Percentiles rank a stretch among this genome's conserved stretches.
Conservation (phyloP, 306 rosid species). For the Inga oerstediana region DNA sequence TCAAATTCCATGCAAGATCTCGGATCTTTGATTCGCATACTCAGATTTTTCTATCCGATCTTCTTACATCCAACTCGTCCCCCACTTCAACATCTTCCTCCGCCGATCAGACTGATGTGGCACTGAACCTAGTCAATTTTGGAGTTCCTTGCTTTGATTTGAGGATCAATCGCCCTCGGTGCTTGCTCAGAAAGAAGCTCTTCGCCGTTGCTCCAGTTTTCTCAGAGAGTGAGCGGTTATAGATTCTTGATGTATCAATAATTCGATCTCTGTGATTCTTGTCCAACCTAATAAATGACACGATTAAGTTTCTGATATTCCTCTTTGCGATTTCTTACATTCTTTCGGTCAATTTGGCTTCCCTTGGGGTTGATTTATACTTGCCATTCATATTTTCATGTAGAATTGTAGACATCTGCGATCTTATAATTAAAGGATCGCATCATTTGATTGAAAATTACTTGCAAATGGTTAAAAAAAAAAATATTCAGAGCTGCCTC, state of each 20-base stretch:
- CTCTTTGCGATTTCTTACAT: background rate
- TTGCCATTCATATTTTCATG: background rate
- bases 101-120: background rate
- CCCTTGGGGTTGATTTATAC: background rate
- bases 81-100: background rate
- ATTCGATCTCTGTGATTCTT: background rate
- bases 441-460: background rate
- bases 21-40: background rate
- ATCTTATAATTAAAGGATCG: background rate
- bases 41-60: background rate
- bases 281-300: background rate
- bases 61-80: background rate
- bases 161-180: constrained; percentile 21
- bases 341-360: background rate
- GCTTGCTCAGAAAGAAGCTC: constrained; percentile 41
- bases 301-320: background rate
- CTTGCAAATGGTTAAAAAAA: background rate
- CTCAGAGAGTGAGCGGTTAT: background rate
- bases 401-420: background rate
- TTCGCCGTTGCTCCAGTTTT: constrained; percentile 38
- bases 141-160: constrained; percentile 34
- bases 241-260: background rate
- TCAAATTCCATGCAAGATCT: background rate
- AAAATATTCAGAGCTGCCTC: background rate
- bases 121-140: background rate